Percentiles rank a stretch among this genome's conserved stretches.
These are phyloP conservation scores for Penicillium vulpinum DNA, from an alignment of 2,329 filamentous ascomycete genomes.

Conservation along the genomic window DNA sequence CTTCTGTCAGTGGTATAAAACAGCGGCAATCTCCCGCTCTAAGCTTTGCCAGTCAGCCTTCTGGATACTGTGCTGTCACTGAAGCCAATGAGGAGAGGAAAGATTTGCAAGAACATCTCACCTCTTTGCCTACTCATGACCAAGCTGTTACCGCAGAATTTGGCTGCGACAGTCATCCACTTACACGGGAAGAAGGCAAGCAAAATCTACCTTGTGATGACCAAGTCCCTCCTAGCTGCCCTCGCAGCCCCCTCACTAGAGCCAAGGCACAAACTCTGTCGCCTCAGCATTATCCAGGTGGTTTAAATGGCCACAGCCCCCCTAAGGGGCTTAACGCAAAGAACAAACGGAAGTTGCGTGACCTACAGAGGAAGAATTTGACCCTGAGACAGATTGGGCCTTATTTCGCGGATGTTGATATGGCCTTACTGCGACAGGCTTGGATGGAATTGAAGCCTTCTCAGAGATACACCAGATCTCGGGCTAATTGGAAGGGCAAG, in stretches of 20 bases:
- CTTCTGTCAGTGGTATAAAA: neutral
- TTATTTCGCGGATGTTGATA: conserved; percentile 13
- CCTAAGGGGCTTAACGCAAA: neutral
- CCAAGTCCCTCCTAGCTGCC: neutral
- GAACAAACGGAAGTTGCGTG: neutral
- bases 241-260: neutral
- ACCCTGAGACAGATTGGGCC: conserved; percentile 14
- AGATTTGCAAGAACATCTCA: neutral
- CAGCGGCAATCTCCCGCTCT: neutral
- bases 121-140: neutral
- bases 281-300: neutral
- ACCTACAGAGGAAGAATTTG: neutral
- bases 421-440: conserved; percentile 8
- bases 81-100: neutral
- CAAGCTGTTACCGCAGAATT: neutral
- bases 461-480: conserved; percentile 14
- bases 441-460: conserved; percentile 12
- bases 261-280: neutral
- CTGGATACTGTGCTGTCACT: neutral
- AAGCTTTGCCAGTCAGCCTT: neutral
- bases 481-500: neutral
- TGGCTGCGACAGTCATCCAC: neutral
- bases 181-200: conserved; percentile 33
- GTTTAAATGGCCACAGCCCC: neutral
- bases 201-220: neutral